These are phyloP conservation scores for Diaporthe australafricana DNA, from an alignment of 2,329 filamentous ascomycete species.

Conservation along the genomic window DNA sequence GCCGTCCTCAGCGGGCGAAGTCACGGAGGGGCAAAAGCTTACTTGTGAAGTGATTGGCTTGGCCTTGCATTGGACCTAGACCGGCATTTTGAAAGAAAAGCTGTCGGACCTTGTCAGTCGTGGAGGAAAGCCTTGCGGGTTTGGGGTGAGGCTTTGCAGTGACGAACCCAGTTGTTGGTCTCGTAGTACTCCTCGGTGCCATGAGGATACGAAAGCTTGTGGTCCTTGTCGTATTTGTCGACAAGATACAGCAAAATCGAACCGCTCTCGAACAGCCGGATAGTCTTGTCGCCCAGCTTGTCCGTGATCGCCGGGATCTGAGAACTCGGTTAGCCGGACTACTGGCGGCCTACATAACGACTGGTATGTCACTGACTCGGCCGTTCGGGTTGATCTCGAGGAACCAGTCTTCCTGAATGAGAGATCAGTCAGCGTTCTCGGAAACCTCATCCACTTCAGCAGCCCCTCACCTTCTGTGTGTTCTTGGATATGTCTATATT, in stretches of 20 bases:
- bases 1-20: neutral
- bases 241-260: slow-evolving; percentile 84
- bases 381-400: slow-evolving; percentile 79
- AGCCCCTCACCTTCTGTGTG: slow-evolving; percentile 62
- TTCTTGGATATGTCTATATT: slow-evolving; percentile 69
- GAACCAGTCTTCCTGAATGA: slow-evolving; percentile 67
- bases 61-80: slow-evolving; percentile 84
- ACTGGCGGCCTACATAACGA: slow-evolving; percentile 53
- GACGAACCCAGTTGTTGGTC: slow-evolving; percentile 76
- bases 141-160: neutral
- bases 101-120: slow-evolving; percentile 44
- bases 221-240: slow-evolving; percentile 79
- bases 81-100: slow-evolving; percentile 83
- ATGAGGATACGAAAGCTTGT: slow-evolving; percentile 81
- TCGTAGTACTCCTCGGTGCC: slow-evolving; percentile 82
- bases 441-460: neutral
- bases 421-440: neutral
- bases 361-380: slow-evolving; percentile 25
- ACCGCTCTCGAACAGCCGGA: slow-evolving; percentile 83
- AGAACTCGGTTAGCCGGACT: neutral
- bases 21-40: slow-evolving; percentile 39
- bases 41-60: slow-evolving; percentile 84
- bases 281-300: slow-evolving; percentile 76
- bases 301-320: slow-evolving; percentile 88
- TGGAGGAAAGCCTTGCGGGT: no score